phyloP scores from a whole-genome alignment of 108 stramenopile genomes.

The Conticribra guillardii region DNA sequence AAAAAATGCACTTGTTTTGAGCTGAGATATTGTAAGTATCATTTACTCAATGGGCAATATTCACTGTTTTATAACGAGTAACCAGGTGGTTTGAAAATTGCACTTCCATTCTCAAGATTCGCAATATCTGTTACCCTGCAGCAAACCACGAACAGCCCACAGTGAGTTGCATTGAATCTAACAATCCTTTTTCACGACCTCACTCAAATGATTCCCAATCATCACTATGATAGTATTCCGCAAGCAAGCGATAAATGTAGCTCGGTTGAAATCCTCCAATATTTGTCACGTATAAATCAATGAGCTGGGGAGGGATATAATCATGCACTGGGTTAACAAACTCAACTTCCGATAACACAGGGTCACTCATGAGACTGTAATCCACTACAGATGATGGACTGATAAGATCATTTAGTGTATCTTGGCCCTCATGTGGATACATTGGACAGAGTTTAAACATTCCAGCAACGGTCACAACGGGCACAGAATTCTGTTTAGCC shows the following conservation, averaged over 20 bases:
- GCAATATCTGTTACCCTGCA: too few species aligned
- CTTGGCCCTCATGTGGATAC: constrained; percentile 96
- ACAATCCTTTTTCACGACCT: too few species aligned
- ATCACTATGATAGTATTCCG: constrained; percentile 94
- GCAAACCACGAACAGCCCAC: too few species aligned
- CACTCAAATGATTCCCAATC: constrained; percentile 86
- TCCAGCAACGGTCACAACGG: constrained; percentile 92
- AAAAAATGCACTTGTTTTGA: too few species aligned
- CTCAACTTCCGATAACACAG: constrained; percentile 71
- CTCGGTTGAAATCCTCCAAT: constrained; percentile 95
- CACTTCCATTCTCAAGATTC: too few species aligned
- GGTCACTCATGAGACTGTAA: constrained; percentile 62
- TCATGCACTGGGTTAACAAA: constrained; percentile 95
- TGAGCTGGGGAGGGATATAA: constrained; percentile 92
- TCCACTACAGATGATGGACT: constrained; percentile 73
- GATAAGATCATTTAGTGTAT: constrained; percentile 90
- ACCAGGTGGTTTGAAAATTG: too few species aligned
- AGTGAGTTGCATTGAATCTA: too few species aligned
- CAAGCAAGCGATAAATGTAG: constrained; percentile 93
- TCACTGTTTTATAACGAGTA: too few species aligned
- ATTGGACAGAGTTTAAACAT: constrained; percentile 98
- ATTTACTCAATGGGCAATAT: too few species aligned
- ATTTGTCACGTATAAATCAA: constrained; percentile 94
- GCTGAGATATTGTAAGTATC: too few species aligned
- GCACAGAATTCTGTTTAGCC: constrained; percentile 93